Base-by-base conservation (phyloP, 371 early-diverging fungal genomes). In the Actinomucor elegans region DNA sequence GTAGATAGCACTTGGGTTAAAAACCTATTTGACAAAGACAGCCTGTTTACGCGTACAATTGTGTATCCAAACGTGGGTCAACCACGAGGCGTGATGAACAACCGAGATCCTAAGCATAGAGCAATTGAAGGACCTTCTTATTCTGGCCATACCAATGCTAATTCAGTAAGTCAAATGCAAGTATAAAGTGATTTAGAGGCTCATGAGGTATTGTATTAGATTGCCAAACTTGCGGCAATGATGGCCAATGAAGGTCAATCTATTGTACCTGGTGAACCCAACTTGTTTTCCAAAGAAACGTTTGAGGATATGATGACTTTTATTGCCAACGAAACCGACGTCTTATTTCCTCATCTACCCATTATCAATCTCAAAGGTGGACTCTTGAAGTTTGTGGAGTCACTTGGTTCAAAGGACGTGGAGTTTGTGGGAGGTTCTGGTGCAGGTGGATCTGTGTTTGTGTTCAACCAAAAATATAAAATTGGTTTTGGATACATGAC, bases 161-260 rank as follows among this genome's bases (percentile, higher is more conserved):
- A 69, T 40, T 83, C 84, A 28, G 83, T 85, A 77, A 71, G 63
- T 38, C 27, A 14, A 17, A 15, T 28, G 6, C 17, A 35, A 24
- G 44, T 24, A 17, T 9, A 27, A 41, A n/a, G 21, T 23, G 20
- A 28, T 27, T 0, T 9, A 5, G 4, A 26, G 2, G 24, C 3
- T 20, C 15, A 36, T 32, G 3, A 6, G 14, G 45, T 56, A 34
- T n/a, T n/a, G n/a, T n/a, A n/a, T n/a, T 54, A 81, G 82, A 67
- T 87, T n/a, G 88, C 81, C 2, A 78, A 74, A 45, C 56, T 89
- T 20, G 84, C 79, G 20, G 83, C 86, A 12, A 71, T 86, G 55
- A 76, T 88, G 81, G 84, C 85, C 11, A 87, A 86, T 57, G 54
- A 68, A n/a, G 90, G 90, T 9, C 47, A 70, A 18, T 66, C 85